Percentiles rank a stretch among this genome's conserved stretches.
Evolutionary conservation across 2,329 filamentous ascomycete species (phyloP).

Genomic region (Capronia epimyces): DNA sequence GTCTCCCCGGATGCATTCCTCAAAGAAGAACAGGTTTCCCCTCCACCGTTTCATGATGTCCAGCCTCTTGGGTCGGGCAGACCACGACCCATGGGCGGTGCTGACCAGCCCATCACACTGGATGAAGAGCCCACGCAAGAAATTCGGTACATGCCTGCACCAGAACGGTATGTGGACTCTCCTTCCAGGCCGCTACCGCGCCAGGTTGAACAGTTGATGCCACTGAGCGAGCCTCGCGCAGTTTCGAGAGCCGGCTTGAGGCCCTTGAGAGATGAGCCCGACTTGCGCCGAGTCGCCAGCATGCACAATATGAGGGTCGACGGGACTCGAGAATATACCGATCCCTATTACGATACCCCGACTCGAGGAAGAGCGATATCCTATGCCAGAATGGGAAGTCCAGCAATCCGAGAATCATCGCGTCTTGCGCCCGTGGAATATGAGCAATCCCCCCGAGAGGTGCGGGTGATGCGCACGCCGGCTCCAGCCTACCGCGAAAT

Average conservation of each 20-base stretch:
- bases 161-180: constrained; percentile 27
- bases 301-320: constrained; percentile 43
- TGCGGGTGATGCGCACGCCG: constrained; percentile 39
- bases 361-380: constrained; percentile 35
- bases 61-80: constrained; percentile 38
- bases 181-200: constrained; percentile 23
- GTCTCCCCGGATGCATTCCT: constrained; percentile 49
- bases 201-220: constrained; percentile 26
- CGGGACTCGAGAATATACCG: constrained; percentile 41
- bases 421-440: constrained; percentile 33
- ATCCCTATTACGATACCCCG: constrained; percentile 31
- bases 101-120: constrained; percentile 46
- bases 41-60: constrained; percentile 50
- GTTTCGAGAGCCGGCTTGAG: constrained; percentile 38
- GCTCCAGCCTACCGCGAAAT: constrained; percentile 37
- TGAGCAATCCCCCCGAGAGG: constrained; percentile 38
- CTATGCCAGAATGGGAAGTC: constrained; percentile 38
- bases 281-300: constrained; percentile 45
- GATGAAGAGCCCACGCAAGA: constrained; percentile 36
- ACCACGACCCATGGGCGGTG: constrained; percentile 33
- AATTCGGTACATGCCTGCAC: constrained; percentile 24
- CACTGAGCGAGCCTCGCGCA: constrained; percentile 36
- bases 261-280: constrained; percentile 37
- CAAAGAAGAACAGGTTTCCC: constrained; percentile 59
- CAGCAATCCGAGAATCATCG: constrained; percentile 34